Evolutionary conservation across 2,329 filamentous ascomycete genomes (phyloP).

Genomic region (Truncatella angustata): DNA sequence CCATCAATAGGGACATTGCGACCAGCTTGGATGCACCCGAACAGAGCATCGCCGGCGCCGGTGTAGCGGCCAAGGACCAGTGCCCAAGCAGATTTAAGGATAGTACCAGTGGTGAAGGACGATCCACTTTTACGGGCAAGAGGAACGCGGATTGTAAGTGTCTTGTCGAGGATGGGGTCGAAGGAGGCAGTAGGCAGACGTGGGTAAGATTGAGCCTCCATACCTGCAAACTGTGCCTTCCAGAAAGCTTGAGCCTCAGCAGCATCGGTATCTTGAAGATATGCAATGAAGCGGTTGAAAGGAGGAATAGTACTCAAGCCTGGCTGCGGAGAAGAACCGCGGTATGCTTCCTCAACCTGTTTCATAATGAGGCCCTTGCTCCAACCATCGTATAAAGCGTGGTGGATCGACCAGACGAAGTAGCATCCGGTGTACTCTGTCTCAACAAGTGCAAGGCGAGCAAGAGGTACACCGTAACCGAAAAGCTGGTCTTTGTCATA

Average conservation of each 20-base stretch:
- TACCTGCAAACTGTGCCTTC: background rate
- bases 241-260: background rate
- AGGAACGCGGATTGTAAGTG: conserved; percentile 6
- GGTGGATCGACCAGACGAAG: conserved; percentile 7
- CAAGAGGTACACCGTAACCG: background rate
- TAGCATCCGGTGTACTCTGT: background rate
- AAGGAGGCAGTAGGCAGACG: conserved; percentile 1
- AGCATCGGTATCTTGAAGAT: background rate
- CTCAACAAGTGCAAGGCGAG: background rate
- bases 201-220: conserved; percentile 2
- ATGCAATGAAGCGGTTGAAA: conserved; percentile 1
- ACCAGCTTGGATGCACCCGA: conserved; percentile 4
- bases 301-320: background rate
- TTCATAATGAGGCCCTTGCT: background rate
- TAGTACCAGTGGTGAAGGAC: conserved; percentile 2
- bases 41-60: background rate
- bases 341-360: background rate
- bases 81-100: conserved; percentile 1
- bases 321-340: background rate
- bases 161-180: background rate
- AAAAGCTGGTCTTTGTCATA: conserved; percentile 1
- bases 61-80: background rate
- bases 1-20: conserved; percentile 6
- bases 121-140: conserved; percentile 1
- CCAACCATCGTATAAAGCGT: conserved; percentile 4